Evolutionary conservation across 306 rosid species (phyloP), one percentile per base, ranked within the genome.

Genomic region (Cajanus cajan): DNA sequence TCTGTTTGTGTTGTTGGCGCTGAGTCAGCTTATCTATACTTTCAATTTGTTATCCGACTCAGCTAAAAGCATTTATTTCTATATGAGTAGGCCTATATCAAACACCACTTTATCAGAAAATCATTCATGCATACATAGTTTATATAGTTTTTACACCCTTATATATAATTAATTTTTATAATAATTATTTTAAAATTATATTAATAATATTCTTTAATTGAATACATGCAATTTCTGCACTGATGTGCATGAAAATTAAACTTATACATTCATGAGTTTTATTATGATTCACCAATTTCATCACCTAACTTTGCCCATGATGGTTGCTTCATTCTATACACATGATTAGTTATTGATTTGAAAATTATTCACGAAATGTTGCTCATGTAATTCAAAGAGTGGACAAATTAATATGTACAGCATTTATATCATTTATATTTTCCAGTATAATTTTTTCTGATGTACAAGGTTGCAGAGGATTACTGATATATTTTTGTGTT

Each of bases 1-100:
- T 47, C 4, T 50, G 58, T 68, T 58, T 58, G n/a, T n/a, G n/a
- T n/a, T n/a, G n/a, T n/a, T n/a, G n/a, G n/a, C n/a, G n/a, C 44
- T 8, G 73, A 76, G 28, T 76, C 78, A 76, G 63, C 78, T 50
- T 76, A 16, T 47, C 4, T 50, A 48, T 68, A 28, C 31, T 67
- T 43, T 74, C 63, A 33, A 47, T 33, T 57, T 43, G 16, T 66
- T 21, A 74, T 51, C 50, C n/a, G 47, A 57, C 11, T 67, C 71
- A 34, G 18, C 34, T 39, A 19, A 12, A 43, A 34, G 2, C 50
- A 8, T 9, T 1, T 36, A 13, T 19, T 11, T 51, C 14, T 16
- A 10, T 9, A 10, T 28, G 59, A 40, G 25, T 33, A 25, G 2
- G 16, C 44, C 16, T 16, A 16, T 28, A 47, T 24, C 22, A 63